phyloP scores from a whole-genome alignment of 768 basidiomycete genomes.

The Lentinula detonsa region DNA sequence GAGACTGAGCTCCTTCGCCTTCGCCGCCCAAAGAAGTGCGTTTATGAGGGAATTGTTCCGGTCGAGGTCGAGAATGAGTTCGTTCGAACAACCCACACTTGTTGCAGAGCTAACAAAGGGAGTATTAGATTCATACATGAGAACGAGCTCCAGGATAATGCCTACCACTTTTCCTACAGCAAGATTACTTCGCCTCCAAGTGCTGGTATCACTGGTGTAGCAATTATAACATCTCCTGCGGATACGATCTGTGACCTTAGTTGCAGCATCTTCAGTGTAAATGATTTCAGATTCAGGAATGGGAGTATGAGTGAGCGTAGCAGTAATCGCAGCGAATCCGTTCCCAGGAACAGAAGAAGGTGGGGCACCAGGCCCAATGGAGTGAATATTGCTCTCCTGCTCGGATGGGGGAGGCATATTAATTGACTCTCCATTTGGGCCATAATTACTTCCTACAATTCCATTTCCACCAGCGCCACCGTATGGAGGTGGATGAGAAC shows the following conservation, averaged over 20 bases:
- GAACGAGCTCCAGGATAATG: not conserved
- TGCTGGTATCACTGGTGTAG: constrained; percentile 78
- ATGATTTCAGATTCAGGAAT: constrained; percentile 3
- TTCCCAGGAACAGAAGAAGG: not conserved
- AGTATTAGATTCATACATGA: not conserved
- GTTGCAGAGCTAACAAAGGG: constrained; percentile 41
- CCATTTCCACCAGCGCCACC: not conserved
- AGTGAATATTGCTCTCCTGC: not conserved
- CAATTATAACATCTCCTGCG: constrained; percentile 79
- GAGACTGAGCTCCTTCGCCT: not conserved
- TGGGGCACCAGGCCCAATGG: not conserved
- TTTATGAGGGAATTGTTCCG: constrained; percentile 79
- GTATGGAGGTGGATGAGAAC: not conserved
- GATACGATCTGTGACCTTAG: constrained; percentile 73
- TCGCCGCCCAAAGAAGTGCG: constrained; percentile 46
- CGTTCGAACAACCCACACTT: constrained; percentile 83
- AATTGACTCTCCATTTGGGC: not conserved
- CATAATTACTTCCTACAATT: not conserved
- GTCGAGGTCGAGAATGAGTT: constrained; percentile 74
- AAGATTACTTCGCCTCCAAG: constrained; percentile 73
- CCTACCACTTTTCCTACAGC: constrained; percentile 85
- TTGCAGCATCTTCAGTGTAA: constrained; percentile 75
- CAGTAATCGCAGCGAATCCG: not conserved
- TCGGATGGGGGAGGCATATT: not conserved
- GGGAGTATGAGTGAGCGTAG: not conserved